Evolutionary conservation across 768 basidiomycete genomes (phyloP).

Genomic region (Suillus paluster): DNA sequence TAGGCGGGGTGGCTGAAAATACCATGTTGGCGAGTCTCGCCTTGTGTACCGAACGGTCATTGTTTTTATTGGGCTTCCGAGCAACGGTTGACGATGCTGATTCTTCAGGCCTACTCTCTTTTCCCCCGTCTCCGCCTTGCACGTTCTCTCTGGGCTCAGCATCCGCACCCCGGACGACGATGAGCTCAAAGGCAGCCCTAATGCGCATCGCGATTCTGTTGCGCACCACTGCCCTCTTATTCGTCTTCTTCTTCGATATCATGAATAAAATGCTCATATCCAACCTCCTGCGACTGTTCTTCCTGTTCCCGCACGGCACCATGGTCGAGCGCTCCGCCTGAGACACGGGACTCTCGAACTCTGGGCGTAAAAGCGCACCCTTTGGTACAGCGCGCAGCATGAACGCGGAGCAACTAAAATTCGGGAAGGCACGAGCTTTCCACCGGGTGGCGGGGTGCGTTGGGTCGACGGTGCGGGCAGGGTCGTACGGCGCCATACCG

Average conservation of each 20-base stretch:
- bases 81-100: not conserved
- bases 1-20: not conserved
- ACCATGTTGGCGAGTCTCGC: not conserved
- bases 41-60: not conserved
- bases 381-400: conserved; percentile 10
- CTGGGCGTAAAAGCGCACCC: conserved; percentile 6
- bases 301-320: not conserved
- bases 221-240: conserved; percentile 11
- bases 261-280: conserved; percentile 10
- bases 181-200: conserved; percentile 8
- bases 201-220: conserved; percentile 10
- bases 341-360: not conserved
- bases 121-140: not conserved
- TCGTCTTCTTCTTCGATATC: conserved; percentile 12
- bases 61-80: not conserved
- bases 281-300: not conserved
- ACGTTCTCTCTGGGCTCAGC: not conserved
- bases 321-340: not conserved
- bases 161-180: not conserved
- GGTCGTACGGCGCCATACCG: not conserved
- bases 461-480: not conserved
- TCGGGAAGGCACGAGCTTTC: not conserved
- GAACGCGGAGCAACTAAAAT: conserved; percentile 6
- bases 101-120: not conserved
- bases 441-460: conserved; percentile 12